phyloP scores from a whole-genome alignment of 2,329 filamentous ascomycete species.

The Xylaria sp. region DNA sequence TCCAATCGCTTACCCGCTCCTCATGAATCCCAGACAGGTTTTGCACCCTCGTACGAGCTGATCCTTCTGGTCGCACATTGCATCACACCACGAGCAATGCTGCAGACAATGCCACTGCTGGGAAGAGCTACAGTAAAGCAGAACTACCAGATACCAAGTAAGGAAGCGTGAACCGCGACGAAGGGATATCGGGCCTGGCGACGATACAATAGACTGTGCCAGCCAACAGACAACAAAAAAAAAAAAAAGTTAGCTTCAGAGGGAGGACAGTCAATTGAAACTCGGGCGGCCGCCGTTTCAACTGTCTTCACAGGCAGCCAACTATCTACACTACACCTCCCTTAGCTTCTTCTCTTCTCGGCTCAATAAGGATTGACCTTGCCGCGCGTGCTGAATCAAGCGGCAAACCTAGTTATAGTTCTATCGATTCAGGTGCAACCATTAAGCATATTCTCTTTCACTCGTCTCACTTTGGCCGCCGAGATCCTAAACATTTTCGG shows the following conservation, averaged over 20 bases:
- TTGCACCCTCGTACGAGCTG: conserved; percentile 26
- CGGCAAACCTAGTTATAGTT: background rate
- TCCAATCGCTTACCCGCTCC: conserved; percentile 25
- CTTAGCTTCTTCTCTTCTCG: background rate
- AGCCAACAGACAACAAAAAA: background rate
- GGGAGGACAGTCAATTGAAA: background rate
- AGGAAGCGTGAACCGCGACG: background rate
- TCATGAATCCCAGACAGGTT: conserved; percentile 25
- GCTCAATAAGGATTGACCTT: background rate
- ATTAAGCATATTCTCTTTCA: background rate
- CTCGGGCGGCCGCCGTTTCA: background rate
- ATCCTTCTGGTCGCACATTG: conserved; percentile 21
- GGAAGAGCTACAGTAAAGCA: background rate
- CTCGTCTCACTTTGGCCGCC: background rate
- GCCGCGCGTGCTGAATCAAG: conserved; percentile 1
- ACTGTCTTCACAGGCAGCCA: background rate
- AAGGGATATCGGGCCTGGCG: background rate
- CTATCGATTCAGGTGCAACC: background rate
- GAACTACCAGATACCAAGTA: background rate
- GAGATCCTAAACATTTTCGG: background rate
- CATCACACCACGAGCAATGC: conserved; percentile 18
- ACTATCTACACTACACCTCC: background rate
- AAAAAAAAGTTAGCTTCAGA: background rate
- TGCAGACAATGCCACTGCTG: conserved; percentile 11
- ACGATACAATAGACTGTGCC: conserved; percentile 6